Conservation (phyloP, 1,139 yeast genomes). For the Saccharomyces uvarum region DNA sequence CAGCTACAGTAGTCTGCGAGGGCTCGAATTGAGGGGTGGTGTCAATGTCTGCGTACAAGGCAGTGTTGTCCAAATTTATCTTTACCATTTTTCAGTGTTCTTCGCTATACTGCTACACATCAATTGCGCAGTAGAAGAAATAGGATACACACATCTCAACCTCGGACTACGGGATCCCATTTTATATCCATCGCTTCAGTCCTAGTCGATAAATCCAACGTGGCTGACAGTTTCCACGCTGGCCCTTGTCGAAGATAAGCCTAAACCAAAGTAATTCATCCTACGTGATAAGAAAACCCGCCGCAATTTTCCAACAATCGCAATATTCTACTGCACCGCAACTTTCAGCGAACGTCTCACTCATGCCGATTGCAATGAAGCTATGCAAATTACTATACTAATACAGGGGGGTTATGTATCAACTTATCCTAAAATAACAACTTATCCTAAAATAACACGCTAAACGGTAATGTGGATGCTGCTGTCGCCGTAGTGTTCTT, state of each 20-base stretch:
- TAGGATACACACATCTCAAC: not conserved
- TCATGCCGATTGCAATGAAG: not conserved
- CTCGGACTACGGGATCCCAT: not conserved
- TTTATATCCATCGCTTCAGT: not conserved
- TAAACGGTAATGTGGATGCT: not conserved
- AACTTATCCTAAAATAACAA: not conserved
- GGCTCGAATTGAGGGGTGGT: constrained; percentile 48
- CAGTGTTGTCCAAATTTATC: constrained; percentile 47
- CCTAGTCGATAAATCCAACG: not conserved
- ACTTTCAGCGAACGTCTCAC: not conserved
- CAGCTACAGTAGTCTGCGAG: constrained; percentile 41
- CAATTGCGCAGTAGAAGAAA: not conserved
- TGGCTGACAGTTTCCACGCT: not conserved
- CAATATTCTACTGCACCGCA: not conserved
- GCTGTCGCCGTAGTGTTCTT: constrained; percentile 47
- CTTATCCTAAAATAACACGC: not conserved
- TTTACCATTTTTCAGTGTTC: constrained; percentile 27
- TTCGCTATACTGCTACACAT: not conserved
- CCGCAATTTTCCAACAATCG: not conserved
- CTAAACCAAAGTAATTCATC: not conserved
- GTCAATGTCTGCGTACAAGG: constrained; percentile 56
- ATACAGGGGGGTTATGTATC: not conserved
- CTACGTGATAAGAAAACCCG: not conserved
- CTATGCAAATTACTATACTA: not conserved
- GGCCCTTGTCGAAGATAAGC: not conserved